These are phyloP conservation scores for Starmerella kuoi DNA, from an alignment of 805 yeast genomes.

Conservation along the genomic window DNA sequence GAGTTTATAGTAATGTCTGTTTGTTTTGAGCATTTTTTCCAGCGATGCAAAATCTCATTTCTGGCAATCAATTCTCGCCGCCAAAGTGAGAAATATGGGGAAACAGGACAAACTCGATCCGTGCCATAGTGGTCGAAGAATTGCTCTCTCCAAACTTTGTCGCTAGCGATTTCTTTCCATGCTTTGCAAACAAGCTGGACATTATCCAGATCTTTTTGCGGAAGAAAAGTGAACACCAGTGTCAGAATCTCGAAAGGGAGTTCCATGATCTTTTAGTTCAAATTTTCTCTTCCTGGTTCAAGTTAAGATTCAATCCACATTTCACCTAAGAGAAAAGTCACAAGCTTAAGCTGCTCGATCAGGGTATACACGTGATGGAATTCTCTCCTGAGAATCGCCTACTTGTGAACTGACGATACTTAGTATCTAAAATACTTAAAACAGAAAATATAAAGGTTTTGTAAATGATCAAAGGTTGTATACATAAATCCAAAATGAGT, in stretches of 20 bases:
- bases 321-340: no score
- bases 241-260: constrained; percentile 17
- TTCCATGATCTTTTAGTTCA: no score
- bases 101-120: constrained; percentile 20
- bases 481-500: no score
- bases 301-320: no score
- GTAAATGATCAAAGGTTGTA: no score
- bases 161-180: constrained; percentile 26
- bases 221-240: constrained; percentile 13
- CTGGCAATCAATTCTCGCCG: constrained; percentile 25
- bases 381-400: no score
- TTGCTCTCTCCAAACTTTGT: constrained; percentile 25
- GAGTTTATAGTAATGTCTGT: constrained; percentile 23
- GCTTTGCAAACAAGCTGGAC: constrained; percentile 24
- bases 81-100: constrained; percentile 22
- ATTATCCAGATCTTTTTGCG: constrained; percentile 20
- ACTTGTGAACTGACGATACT: no score
- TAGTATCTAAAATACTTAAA: no score
- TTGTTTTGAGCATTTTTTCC: constrained; percentile 23
- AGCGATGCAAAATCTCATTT: constrained; percentile 21
- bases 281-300: no score
- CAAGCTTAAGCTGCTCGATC: no score
- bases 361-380: no score
- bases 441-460: no score
- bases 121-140: constrained; percentile 23